Evolutionary conservation across 305 asterid species (phyloP).

Genomic region (Ilex paraguariensis): DNA sequence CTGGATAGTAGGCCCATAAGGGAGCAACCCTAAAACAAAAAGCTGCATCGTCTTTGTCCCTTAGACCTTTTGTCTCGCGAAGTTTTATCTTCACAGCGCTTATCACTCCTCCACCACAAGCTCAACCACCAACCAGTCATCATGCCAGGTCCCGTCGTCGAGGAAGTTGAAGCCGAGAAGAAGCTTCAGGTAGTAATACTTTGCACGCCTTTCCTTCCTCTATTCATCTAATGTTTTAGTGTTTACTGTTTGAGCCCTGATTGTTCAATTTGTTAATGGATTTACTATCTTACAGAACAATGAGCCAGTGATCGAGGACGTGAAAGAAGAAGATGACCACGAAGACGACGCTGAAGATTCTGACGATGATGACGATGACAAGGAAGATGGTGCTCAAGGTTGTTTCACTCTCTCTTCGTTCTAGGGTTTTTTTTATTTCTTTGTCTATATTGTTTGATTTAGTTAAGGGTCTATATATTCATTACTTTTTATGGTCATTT

Average conservation of each 20-base stretch:
- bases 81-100: constrained; percentile 12
- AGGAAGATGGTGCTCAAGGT: constrained; percentile 61
- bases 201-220: not conserved
- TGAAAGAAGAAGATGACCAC: constrained; percentile 69
- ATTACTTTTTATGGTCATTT: no score
- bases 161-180: constrained; percentile 39
- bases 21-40: constrained; percentile 19
- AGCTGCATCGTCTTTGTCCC: not conserved
- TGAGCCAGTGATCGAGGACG: constrained; percentile 67
- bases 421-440: not conserved
- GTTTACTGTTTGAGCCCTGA: not conserved
- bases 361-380: constrained; percentile 79
- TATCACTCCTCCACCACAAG: constrained; percentile 5
- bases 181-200: constrained; percentile 29
- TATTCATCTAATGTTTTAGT: not conserved
- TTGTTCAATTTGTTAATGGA: not conserved
- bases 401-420: not conserved
- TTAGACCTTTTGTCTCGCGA: constrained; percentile 2
- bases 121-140: not conserved
- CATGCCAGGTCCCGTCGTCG: constrained; percentile 83
- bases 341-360: constrained; percentile 66
- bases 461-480: no score
- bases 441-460: not conserved
- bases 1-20: constrained; percentile 10
- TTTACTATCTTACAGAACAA: constrained; percentile 14